phyloP scores from a whole-genome alignment of 78 protist genomes.

The Blattamonas nauphoetae region DNA sequence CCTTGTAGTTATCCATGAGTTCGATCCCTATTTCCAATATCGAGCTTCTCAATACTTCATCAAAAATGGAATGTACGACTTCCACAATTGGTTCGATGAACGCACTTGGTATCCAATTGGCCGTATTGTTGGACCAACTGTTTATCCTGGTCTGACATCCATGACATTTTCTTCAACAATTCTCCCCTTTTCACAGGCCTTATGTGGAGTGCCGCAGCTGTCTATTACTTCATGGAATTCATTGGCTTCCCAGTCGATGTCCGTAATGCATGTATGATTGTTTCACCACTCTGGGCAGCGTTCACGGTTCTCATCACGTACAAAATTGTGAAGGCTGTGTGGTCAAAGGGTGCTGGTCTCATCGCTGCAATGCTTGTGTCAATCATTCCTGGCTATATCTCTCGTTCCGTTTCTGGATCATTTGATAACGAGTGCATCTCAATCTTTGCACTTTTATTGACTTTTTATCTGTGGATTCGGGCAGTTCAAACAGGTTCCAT shows the following conservation, averaged over 20 bases:
- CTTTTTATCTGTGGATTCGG: constrained; percentile 76
- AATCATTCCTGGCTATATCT: constrained; percentile 83
- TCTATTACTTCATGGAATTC: constrained; percentile 55
- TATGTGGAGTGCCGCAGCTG: constrained; percentile 76
- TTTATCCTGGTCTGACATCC: no score
- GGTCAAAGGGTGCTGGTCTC: constrained; percentile 50
- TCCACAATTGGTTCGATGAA: constrained; percentile 92
- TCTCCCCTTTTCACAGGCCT: no score
- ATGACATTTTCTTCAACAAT: no score
- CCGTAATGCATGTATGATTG: constrained; percentile 83
- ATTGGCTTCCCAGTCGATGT: constrained; percentile 67
- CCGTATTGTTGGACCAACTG: constrained; percentile 90
- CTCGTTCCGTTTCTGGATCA: constrained; percentile 96
- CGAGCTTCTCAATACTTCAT: constrained; percentile 82
- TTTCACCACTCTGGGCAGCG: constrained; percentile 77
- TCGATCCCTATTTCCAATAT: constrained; percentile 69
- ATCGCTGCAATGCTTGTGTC: constrained; percentile 82
- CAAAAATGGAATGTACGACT: constrained; percentile 65
- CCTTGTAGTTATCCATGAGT: constrained; percentile 42
- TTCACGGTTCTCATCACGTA: constrained; percentile 69
- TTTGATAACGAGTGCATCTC: constrained; percentile 97
- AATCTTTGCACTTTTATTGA: constrained; percentile 78
- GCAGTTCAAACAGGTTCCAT: constrained; percentile 71
- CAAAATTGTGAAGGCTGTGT: constrained; percentile 6
- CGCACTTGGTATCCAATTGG: constrained; percentile 96